These are phyloP conservation scores for Sporisorium sorghi DNA, from an alignment of 1,284 basidiomycete species.

Conservation along the genomic window DNA sequence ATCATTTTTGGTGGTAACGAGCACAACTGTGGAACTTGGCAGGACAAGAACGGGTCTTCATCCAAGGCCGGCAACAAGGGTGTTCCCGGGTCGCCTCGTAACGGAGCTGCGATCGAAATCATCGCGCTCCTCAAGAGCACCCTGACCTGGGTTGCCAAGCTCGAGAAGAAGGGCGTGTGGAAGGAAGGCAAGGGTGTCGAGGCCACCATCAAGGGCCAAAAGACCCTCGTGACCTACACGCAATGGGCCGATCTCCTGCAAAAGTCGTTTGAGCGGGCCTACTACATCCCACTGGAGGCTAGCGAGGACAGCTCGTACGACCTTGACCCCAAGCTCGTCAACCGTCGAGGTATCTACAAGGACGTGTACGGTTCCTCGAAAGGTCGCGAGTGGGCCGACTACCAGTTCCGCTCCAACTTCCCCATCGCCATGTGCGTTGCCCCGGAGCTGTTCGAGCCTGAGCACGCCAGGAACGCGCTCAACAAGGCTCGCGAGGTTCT, in stretches of 20 bases:
- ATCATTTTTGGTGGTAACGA: constrained; percentile 86
- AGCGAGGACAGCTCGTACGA: constrained; percentile 79
- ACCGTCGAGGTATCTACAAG: constrained; percentile 96
- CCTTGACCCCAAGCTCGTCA: constrained; percentile 79
- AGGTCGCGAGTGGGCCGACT: constrained; percentile 86
- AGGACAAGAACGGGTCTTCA: constrained; percentile 66
- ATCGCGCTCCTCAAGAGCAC: constrained; percentile 93
- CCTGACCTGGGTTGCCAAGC: constrained; percentile 82
- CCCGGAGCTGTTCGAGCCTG: constrained; percentile 88
- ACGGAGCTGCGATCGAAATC: constrained; percentile 95
- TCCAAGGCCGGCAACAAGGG: constrained; percentile 88
- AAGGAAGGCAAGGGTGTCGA: constrained; percentile 82
- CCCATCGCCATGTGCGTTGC: constrained; percentile 94
- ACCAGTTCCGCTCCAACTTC: constrained; percentile 86
- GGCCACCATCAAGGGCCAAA: constrained; percentile 78
- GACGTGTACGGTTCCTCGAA: constrained; percentile 79
- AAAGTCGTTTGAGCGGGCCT: constrained; percentile 86
- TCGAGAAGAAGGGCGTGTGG: constrained; percentile 79
- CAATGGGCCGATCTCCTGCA: constrained; percentile 90
- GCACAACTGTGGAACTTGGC: constrained; percentile 66
- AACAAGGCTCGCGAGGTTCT: constrained; percentile 57
- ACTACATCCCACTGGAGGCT: constrained; percentile 87
- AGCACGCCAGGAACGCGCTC: constrained; percentile 78
- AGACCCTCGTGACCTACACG: constrained; percentile 83
- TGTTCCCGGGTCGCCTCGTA: constrained; percentile 89